A percentile compares a stretch with the other conserved stretches of the same genome.
phyloP scores from a whole-genome alignment of 345 rosid species.

The Pugionium cornutum region DNA sequence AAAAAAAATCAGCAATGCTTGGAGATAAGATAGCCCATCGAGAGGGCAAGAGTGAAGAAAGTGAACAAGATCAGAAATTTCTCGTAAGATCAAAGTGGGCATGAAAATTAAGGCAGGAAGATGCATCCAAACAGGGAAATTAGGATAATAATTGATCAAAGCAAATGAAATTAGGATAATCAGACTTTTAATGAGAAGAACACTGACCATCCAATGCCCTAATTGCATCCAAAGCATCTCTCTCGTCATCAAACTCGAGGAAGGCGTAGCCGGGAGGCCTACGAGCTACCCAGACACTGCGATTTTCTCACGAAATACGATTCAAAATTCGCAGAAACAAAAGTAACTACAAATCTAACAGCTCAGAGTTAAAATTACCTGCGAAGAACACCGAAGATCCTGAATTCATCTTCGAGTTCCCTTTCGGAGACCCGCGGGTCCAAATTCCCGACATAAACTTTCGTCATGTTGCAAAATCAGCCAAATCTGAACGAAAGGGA shows the following conservation, averaged over 20 bases:
- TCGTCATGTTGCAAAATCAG: slow-evolving; percentile 52
- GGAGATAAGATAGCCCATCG: background rate
- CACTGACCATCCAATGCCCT: slow-evolving; percentile 66
- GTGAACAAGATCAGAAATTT: too few relatives aligned
- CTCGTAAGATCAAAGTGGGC: too few relatives aligned
- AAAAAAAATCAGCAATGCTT: background rate
- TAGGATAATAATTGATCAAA: background rate
- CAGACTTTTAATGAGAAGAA: background rate
- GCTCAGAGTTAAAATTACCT: slow-evolving; percentile 42
- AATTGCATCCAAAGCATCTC: slow-evolving; percentile 82
- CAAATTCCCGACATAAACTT: slow-evolving; percentile 74
- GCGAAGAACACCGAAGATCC: slow-evolving; percentile 66
- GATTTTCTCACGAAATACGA: background rate
- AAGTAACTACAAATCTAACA: background rate
- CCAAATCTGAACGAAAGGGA: slow-evolving; percentile 20
- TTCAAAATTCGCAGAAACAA: background rate
- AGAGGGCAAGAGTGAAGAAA: too few relatives aligned
- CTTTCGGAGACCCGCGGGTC: slow-evolving; percentile 69
- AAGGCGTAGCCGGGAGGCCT: slow-evolving; percentile 95
- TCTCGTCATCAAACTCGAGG: slow-evolving; percentile 75
- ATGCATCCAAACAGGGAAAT: background rate
- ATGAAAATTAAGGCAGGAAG: background rate
- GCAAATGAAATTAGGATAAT: background rate
- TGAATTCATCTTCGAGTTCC: slow-evolving; percentile 80
- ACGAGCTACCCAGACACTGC: slow-evolving; percentile 96